These are phyloP conservation scores for Starmerella powellii DNA, from an alignment of 805 yeast species.

Conservation along the genomic window DNA sequence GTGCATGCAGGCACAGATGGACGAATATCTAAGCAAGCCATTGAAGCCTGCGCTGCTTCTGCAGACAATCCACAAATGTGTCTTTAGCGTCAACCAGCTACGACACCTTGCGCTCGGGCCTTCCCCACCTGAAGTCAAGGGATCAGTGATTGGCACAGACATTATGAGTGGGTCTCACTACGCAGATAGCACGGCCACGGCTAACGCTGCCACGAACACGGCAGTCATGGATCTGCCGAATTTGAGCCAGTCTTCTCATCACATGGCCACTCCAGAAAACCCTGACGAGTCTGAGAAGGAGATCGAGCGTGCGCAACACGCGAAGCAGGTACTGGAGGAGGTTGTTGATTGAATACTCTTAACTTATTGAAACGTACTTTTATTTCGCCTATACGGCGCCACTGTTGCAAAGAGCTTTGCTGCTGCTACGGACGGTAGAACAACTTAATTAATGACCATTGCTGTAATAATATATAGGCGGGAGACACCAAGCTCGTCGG, in stretches of 20 bases:
- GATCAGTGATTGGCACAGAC: conserved; percentile 19
- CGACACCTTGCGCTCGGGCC: conserved; percentile 32
- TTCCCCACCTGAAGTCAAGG: conserved; percentile 15
- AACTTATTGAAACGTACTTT: no score
- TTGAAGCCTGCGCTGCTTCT: conserved; percentile 69
- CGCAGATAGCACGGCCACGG: conserved; percentile 25
- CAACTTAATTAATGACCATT: no score
- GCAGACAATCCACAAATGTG: conserved; percentile 76
- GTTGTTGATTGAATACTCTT: not conserved
- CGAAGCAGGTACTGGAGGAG: conserved; percentile 7
- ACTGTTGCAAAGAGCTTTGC: no score
- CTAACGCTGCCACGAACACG: conserved; percentile 22
- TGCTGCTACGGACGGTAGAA: no score
- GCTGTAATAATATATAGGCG: no score
- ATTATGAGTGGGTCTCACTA: conserved; percentile 21
- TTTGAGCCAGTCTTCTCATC: conserved; percentile 16
- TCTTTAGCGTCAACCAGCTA: conserved; percentile 38
- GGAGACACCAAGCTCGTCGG: no score
- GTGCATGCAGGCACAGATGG: conserved; percentile 83
- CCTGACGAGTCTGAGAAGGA: conserved; percentile 14
- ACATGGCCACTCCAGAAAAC: conserved; percentile 16
- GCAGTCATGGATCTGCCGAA: conserved; percentile 18
- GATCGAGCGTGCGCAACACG: conserved; percentile 13
- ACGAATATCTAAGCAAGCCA: conserved; percentile 80
- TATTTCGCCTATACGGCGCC: no score